phyloP scores from a whole-genome alignment of 495 filamentous ascomycete genomes.

The Daldinia concentrica region DNA sequence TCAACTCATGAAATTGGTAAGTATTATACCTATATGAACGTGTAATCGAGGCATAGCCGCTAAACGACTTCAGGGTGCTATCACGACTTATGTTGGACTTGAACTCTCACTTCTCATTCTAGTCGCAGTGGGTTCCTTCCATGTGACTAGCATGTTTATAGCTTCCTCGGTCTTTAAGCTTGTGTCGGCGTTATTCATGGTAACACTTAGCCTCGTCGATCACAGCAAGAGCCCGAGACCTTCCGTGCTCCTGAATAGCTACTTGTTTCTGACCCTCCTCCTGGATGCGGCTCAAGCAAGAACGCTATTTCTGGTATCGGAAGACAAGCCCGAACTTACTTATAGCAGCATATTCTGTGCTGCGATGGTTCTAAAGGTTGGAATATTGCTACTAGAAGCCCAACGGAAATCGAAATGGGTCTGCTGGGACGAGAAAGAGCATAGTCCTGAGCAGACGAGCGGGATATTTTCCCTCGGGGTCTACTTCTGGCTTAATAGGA shows the following conservation, averaged over 20 bases:
- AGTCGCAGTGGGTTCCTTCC: slow-evolving; percentile 52
- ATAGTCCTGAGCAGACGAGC: slow-evolving; percentile 68
- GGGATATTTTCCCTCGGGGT: slow-evolving; percentile 61
- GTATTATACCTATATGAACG: neutral
- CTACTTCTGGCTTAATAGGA: slow-evolving; percentile 68
- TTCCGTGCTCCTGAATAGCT: slow-evolving; percentile 67
- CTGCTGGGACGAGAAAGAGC: slow-evolving; percentile 47
- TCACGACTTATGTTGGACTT: neutral
- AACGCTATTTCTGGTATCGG: slow-evolving; percentile 66
- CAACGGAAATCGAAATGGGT: slow-evolving; percentile 60
- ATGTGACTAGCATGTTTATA: slow-evolving; percentile 51
- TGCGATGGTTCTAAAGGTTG: slow-evolving; percentile 7
- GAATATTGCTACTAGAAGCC: slow-evolving; percentile 64
- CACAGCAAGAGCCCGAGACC: slow-evolving; percentile 64
- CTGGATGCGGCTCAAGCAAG: slow-evolving; percentile 65
- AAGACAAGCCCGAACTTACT: slow-evolving; percentile 39
- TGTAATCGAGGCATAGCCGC: neutral
- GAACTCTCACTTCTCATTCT: slow-evolving; percentile 51
- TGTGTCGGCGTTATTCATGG: slow-evolving; percentile 47
- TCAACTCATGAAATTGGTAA: neutral
- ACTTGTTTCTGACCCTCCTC: slow-evolving; percentile 67
- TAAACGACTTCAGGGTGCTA: neutral
- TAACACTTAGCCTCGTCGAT: slow-evolving; percentile 64
- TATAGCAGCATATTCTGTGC: slow-evolving; percentile 59
- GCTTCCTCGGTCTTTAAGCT: slow-evolving; percentile 55